Percentiles rank a stretch among this genome's conserved stretches.
Conservation (phyloP, 495 filamentous ascomycete genomes). For the Apodospora peruviana region DNA sequence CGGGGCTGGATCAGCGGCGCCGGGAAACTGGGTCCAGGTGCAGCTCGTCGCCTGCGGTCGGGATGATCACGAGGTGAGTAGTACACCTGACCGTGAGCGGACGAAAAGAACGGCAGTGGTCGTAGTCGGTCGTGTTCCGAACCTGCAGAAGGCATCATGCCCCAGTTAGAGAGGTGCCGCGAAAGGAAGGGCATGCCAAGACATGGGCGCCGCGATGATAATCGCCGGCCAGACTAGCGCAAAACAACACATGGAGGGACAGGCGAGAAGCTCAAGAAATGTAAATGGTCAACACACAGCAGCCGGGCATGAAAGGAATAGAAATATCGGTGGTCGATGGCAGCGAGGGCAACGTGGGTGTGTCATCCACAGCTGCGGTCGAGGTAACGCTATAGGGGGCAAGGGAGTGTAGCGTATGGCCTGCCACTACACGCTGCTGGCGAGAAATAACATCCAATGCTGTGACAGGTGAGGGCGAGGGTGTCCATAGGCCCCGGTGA, state of each 20-base stretch:
- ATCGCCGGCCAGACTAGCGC: background rate
- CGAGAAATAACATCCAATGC: slow-evolving; percentile 23
- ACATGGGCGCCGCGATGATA: background rate
- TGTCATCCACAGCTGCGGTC: slow-evolving; percentile 14
- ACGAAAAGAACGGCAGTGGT: slow-evolving; percentile 28
- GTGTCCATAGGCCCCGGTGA: slow-evolving; percentile 13
- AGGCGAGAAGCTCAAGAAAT: slow-evolving; percentile 1
- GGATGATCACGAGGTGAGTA: slow-evolving; percentile 31
- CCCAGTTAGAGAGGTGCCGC: slow-evolving; percentile 17
- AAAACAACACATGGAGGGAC: slow-evolving; percentile 1
- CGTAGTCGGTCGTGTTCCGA: slow-evolving; percentile 25
- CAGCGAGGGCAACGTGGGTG: background rate
- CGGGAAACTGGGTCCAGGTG: slow-evolving; percentile 29
- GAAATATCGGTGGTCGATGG: slow-evolving; percentile 12
- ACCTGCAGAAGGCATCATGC: slow-evolving; percentile 21
- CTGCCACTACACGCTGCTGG: slow-evolving; percentile 17
- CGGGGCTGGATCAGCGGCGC: slow-evolving; percentile 46
- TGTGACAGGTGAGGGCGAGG: slow-evolving; percentile 11
- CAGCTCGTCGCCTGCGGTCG: slow-evolving; percentile 25
- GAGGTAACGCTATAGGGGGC: slow-evolving; percentile 17
- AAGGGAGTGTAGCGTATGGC: slow-evolving; percentile 18
- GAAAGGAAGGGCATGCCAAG: slow-evolving; percentile 1
- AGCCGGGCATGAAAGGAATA: slow-evolving; percentile 21
- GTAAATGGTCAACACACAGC: slow-evolving; percentile 22
- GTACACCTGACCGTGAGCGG: slow-evolving; percentile 33